Percentiles rank a stretch among this genome's conserved stretches.
phyloP scores from a whole-genome alignment of 2,329 filamentous ascomycete genomes.

The Colletotrichum acutatum region DNA sequence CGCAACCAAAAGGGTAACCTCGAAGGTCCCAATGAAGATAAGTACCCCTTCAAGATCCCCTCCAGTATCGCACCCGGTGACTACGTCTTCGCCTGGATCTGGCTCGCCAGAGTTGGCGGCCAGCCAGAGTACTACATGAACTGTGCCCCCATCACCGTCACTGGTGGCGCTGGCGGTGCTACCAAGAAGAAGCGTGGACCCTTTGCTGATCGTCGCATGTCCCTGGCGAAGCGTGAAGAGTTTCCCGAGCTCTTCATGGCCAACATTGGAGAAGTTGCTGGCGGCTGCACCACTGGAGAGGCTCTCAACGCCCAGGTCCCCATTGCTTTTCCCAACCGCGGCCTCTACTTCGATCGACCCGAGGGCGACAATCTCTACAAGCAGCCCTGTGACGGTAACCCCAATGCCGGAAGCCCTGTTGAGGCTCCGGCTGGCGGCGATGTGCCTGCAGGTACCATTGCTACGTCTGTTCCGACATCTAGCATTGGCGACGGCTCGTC shows the following conservation, averaged over 20 bases:
- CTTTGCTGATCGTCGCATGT: not conserved
- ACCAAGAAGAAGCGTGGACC: slow-evolving; percentile 6
- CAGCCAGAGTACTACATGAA: slow-evolving; percentile 33
- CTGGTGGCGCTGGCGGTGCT: not conserved
- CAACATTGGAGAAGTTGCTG: slow-evolving; percentile 19
- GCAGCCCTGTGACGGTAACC: slow-evolving; percentile 26
- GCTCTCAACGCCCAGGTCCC: slow-evolving; percentile 23
- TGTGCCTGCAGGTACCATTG: not conserved
- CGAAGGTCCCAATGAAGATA: slow-evolving; percentile 22
- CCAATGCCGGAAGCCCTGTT: not conserved
- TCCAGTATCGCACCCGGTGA: slow-evolving; percentile 24
- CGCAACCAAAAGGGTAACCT: slow-evolving; percentile 32
- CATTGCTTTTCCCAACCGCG: slow-evolving; percentile 11
- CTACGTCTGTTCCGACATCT: not conserved
- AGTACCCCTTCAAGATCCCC: slow-evolving; percentile 23
- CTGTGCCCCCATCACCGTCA: slow-evolving; percentile 28
- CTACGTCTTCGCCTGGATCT: slow-evolving; percentile 32
- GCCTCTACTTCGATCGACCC: slow-evolving; percentile 3
- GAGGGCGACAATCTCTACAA: slow-evolving; percentile 25
- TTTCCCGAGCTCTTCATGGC: slow-evolving; percentile 31
- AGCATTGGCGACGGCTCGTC: too few species aligned
- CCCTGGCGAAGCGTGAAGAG: not conserved
- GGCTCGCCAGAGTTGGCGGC: slow-evolving; percentile 16
- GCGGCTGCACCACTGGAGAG: slow-evolving; percentile 24
- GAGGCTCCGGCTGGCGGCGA: not conserved